Base-by-base conservation (phyloP, 805 yeast species). In the Metschnikowia borealis region DNA sequence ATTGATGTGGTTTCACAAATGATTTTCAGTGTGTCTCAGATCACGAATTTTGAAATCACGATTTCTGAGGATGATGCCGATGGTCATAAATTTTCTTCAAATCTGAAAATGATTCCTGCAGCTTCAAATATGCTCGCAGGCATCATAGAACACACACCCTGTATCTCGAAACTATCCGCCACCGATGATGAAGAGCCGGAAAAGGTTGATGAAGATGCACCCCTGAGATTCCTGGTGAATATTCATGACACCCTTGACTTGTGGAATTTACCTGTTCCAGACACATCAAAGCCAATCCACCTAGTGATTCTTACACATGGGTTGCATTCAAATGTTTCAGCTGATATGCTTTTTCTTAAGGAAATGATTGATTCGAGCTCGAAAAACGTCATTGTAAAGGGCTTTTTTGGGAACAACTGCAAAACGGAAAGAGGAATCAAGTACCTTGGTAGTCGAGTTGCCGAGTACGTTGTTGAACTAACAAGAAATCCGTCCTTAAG, bases 251-350 rank as follows among this genome's bases (percentile, higher is more conserved):
- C 96, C 0, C 57, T 75, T 3, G 85, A 82, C 48, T 62, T 92
- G 32, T 94, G 98, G 97, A 79, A 81, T 63, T 62, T 75, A 36
- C 94, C 95, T 0, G 51, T 69, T 0, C 80, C 77, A 2, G 50
- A 61, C 49, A 50, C 69, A 10, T 69, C 75, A 0, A 65, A 68
- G 50, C 94, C 95, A 0, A 79, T 84, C 13, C 99, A 94, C 71
- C 70, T 94, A 49, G 94, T 92, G 2, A 74, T 94, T 3, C 58
- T 91, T 11, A 89, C 97, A 0, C 99, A 94, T 65, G 99, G 99
- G 0, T 77, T 94, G 23, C 96, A 89, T 61, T 88, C 97, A 1
- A 94, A 91, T 61, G 79, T 84, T 4, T 84, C 94, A 1, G 89
- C 96, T 10, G 99, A 94, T 66, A 82, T 94, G 95, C 75, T 88